These are phyloP conservation scores for Pestalotiopsis sp. DNA, from an alignment of 2,329 filamentous ascomycete genomes.

Conservation along the genomic window DNA sequence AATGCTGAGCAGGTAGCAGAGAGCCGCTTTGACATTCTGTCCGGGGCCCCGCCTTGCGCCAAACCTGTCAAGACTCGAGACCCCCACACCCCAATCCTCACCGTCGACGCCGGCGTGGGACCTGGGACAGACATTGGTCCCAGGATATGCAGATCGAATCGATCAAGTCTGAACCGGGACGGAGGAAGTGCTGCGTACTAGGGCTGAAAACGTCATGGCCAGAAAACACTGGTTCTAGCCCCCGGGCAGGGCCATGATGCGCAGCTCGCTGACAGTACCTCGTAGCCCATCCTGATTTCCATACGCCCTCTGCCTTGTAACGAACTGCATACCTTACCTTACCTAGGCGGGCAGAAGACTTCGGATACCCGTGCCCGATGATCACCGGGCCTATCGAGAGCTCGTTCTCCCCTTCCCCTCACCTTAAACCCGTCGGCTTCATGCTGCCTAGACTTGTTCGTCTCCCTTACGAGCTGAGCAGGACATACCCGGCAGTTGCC, in stretches of 20 bases:
- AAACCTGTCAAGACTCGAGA: neutral
- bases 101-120: too few species aligned
- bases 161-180: too few species aligned
- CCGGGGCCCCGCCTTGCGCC: neutral
- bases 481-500: neutral
- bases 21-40: neutral
- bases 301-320: neutral
- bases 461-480: neutral
- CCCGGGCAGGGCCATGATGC: too few species aligned
- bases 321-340: neutral
- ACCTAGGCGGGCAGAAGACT: neutral
- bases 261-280: neutral
- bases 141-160: too few species aligned
- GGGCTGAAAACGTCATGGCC: too few species aligned
- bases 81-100: too few species aligned
- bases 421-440: neutral
- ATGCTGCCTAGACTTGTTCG: neutral
- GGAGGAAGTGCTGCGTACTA: too few species aligned
- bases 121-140: too few species aligned
- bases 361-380: neutral
- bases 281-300: neutral
- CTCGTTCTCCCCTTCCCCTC: neutral
- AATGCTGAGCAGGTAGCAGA: neutral
- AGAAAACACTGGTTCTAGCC: too few species aligned
- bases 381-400: neutral